These are phyloP conservation scores for Lipomyces orientalis DNA, from an alignment of 805 yeast species.

Conservation along the genomic window DNA sequence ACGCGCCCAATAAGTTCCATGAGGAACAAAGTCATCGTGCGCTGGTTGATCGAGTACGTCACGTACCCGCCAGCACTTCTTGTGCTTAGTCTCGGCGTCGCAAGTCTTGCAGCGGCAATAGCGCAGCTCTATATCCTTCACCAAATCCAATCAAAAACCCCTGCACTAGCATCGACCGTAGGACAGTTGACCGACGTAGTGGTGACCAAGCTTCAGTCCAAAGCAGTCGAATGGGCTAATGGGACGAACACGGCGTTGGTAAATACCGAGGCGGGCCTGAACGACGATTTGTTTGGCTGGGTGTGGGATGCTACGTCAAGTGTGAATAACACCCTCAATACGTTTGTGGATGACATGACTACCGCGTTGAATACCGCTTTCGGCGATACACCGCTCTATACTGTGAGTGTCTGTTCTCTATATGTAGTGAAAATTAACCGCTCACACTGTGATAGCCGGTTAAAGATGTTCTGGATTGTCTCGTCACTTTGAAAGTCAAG, in stretches of 20 bases:
- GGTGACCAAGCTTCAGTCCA: conserved; percentile 44
- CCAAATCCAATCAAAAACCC: conserved; percentile 37
- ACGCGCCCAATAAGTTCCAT: conserved; percentile 24
- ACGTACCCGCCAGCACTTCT: conserved; percentile 59
- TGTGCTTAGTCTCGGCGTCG: conserved; percentile 58
- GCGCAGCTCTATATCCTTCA: conserved; percentile 60
- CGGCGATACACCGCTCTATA: conserved; percentile 67
- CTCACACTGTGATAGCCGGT: conserved; percentile 53
- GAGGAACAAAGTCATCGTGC: conserved; percentile 33
- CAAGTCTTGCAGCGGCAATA: conserved; percentile 60
- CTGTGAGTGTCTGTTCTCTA: conserved; percentile 17
- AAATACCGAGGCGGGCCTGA: conserved; percentile 58
- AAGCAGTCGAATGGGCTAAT: conserved; percentile 53
- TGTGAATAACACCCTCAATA: conserved; percentile 64
- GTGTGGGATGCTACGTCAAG: conserved; percentile 61
- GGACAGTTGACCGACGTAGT: conserved; percentile 37
- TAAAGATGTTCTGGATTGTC: conserved; percentile 74
- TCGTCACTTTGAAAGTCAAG: conserved; percentile 73
- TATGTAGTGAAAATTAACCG: neutral
- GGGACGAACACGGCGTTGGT: conserved; percentile 62
- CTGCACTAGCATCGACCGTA: conserved; percentile 25
- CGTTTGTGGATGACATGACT: conserved; percentile 65
- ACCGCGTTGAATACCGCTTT: conserved; percentile 63
- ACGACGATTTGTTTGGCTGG: conserved; percentile 71
- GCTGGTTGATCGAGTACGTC: conserved; percentile 59